Conservation (phyloP, 495 filamentous ascomycete genomes). For the Bryoglossum gracile region DNA sequence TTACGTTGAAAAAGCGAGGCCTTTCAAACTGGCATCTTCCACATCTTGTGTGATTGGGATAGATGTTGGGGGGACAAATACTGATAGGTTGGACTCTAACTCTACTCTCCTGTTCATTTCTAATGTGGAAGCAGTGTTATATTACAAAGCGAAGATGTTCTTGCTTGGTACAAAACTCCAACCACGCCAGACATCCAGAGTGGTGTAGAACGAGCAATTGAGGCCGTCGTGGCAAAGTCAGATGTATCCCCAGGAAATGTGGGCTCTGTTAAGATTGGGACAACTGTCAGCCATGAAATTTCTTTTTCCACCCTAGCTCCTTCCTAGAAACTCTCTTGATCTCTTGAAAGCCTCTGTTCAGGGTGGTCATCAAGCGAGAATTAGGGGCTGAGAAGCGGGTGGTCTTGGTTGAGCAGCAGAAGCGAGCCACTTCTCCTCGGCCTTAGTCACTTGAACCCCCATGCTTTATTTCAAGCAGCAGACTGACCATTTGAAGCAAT, state of each 20-base stretch:
- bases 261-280: slow-evolving; percentile 53
- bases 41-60: slow-evolving; percentile 22
- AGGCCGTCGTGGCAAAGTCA: slow-evolving; percentile 36
- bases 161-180: slow-evolving; percentile 48
- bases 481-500: slow-evolving; percentile 28
- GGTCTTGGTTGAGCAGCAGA: no score
- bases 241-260: slow-evolving; percentile 34
- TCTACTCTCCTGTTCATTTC: not conserved
- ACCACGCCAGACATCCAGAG: slow-evolving; percentile 49
- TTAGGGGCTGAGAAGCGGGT: no score
- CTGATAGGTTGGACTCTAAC: slow-evolving; percentile 37
- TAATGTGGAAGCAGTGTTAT: slow-evolving; percentile 14
- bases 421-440: no score
- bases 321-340: no score
- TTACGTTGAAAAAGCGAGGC: slow-evolving; percentile 2
- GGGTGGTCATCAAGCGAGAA: no score
- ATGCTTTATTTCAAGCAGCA: no score
- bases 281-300: slow-evolving; percentile 31
- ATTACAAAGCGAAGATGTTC: slow-evolving; percentile 32
- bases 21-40: slow-evolving; percentile 11
- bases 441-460: no score
- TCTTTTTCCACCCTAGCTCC: no score
- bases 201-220: slow-evolving; percentile 46
- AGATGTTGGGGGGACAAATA: slow-evolving; percentile 53
- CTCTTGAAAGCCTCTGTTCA: no score